Evolutionary conservation across 495 filamentous ascomycete genomes (phyloP), one percentile per base, ranked within the genome.

Genomic region (Penicillium crystallinum): DNA sequence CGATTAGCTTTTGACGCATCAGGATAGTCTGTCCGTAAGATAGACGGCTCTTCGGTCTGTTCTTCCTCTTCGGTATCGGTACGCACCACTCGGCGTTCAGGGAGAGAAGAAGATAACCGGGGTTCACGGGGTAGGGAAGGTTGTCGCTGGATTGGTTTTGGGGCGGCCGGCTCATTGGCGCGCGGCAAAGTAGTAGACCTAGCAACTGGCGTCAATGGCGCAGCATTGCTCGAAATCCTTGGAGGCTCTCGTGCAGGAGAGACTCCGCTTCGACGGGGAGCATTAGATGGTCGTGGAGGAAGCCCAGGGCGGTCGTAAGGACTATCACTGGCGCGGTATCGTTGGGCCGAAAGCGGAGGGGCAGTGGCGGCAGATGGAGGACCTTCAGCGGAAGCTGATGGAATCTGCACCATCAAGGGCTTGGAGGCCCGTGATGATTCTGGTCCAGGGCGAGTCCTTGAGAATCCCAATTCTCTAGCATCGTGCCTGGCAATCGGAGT

Each of bases 1-100:
- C 93, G 80, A 61, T 96, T 97, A 1, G 90, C 83, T 56, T 82
- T 80, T 1, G 91, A 92, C 0, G 88, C 74, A 70, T 97, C 91
- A 10, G 93, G 92, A 66, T 86, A 96, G 47, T 89, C 85, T 1
- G 67, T 71, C 15, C 66, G 59, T 9, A 61, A 57, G 6, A 73
- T 56, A 15, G 61, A 49, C 0, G 57, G 45, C 17, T 74, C 69
- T 3, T 74, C 71, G 19, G 55, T 3, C 58, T 59, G 10, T 57
- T 70, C 58, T 52, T 78, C 68, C 23, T 69, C 52, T 31, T 57
- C 61, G 0, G 63, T 66, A 38, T 66, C 61, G n/a, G 61, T 62
- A 10, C 61, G 55, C 11, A 27, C 49, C 1, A 58, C 39, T 14
- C 63, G 57, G 8, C 64, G 61, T 36, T 71, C 64, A 2, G 57